Percentiles rank a stretch among this genome's conserved stretches.
Conservation (phyloP, 495 filamentous ascomycete genomes). For the Tuber borchii region DNA sequence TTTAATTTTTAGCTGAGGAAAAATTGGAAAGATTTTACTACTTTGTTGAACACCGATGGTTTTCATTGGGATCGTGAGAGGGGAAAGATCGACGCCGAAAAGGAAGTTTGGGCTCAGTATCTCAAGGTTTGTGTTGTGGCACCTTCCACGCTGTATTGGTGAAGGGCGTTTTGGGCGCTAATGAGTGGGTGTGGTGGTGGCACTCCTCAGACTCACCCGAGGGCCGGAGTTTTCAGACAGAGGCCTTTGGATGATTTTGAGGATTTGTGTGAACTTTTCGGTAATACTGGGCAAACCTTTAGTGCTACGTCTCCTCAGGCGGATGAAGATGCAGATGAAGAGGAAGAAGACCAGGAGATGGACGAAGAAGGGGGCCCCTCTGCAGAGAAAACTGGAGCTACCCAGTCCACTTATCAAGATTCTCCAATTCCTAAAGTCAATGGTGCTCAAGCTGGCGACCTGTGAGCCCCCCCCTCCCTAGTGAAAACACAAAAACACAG, state of each 20-base stretch:
- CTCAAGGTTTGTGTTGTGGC: background rate
- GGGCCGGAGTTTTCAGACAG: background rate
- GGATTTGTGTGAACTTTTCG: background rate
- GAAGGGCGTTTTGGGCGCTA: background rate
- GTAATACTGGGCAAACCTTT: background rate
- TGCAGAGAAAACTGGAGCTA: background rate
- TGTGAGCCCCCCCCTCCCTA: background rate
- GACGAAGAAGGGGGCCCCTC: background rate
- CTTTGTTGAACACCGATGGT: background rate
- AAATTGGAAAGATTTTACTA: background rate
- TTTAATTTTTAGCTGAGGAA: background rate
- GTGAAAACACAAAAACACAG: background rate
- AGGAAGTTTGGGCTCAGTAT: background rate
- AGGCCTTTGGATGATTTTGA: background rate
- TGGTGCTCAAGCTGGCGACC: background rate
- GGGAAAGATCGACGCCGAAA: background rate
- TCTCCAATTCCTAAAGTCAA: background rate
- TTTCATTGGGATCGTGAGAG: background rate
- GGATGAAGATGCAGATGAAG: background rate
- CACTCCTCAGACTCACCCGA: background rate
- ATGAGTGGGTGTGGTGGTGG: background rate
- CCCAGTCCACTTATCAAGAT: background rate
- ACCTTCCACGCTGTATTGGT: background rate
- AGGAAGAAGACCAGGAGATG: background rate
- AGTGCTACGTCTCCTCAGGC: background rate